A percentile compares a stretch with the other conserved stretches of the same genome.
Evolutionary conservation across 2,329 filamentous ascomycete species (phyloP).

Genomic region (Trematosphaeria pertusa): DNA sequence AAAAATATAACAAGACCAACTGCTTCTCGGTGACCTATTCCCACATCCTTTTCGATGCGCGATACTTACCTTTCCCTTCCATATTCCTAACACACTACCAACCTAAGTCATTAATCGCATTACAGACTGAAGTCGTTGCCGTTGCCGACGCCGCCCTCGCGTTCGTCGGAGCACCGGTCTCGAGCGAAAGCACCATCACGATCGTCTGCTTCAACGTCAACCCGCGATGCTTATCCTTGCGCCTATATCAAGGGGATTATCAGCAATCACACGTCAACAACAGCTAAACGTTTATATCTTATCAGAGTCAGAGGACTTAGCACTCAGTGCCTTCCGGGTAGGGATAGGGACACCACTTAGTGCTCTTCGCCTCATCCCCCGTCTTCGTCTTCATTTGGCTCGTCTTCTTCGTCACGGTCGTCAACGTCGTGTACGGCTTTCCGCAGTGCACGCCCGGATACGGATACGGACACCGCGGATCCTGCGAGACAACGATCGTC

Average conservation of each 20-base stretch:
- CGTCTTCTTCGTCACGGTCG: slow-evolving; percentile 12
- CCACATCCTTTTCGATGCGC: too few species aligned
- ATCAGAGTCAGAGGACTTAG: too few species aligned
- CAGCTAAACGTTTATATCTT: neutral
- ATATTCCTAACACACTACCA: too few species aligned
- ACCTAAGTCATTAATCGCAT: too few species aligned
- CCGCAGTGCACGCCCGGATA: slow-evolving; percentile 33
- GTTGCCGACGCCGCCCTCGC: neutral
- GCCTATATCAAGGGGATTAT: too few species aligned
- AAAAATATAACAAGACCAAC: too few species aligned
- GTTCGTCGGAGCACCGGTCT: neutral
- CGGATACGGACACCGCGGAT: slow-evolving; percentile 38
- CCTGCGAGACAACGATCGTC: slow-evolving; percentile 18
- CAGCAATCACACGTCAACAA: too few species aligned
- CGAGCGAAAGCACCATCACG: slow-evolving; percentile 8
- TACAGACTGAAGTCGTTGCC: neutral
- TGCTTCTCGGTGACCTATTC: too few species aligned
- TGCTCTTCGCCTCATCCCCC: slow-evolving; percentile 5
- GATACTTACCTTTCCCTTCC: too few species aligned
- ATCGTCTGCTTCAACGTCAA: slow-evolving; percentile 11
- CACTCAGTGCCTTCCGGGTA: too few species aligned
- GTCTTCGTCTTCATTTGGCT: slow-evolving; percentile 1
- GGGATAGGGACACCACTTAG: slow-evolving; percentile 27
- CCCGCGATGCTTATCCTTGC: slow-evolving; percentile 1
- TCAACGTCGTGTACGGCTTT: slow-evolving; percentile 19